Evolutionary conservation across 31 red algal species (phyloP).

Genomic region (Porphyra umbilicalis): DNA sequence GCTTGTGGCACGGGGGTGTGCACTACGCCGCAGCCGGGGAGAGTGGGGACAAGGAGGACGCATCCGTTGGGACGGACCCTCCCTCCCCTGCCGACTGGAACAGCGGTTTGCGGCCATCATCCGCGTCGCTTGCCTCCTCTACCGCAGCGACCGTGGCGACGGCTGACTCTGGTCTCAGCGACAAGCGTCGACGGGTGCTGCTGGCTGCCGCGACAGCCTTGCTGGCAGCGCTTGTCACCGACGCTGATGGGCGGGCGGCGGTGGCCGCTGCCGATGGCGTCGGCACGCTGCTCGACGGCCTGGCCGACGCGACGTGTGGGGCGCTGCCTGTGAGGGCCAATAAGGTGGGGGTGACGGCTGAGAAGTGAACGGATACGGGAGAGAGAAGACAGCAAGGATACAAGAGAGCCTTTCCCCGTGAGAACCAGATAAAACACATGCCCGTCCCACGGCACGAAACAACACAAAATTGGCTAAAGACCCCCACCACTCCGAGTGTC

Average conservation of each 20-base stretch:
- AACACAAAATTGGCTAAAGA: too few species aligned
- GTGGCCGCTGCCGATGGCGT: neutral
- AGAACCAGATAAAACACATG: too few species aligned
- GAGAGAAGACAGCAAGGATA: too few species aligned
- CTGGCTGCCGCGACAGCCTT: neutral
- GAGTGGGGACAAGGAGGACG: neutral
- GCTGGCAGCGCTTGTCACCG: neutral
- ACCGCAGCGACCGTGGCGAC: neutral
- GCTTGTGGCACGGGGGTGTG: neutral
- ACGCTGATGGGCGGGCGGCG: neutral
- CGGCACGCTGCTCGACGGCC: neutral
- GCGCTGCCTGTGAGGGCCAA: too few species aligned
- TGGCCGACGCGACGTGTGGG: neutral
- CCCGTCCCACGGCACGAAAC: too few species aligned
- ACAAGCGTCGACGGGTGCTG: neutral
- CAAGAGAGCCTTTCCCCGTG: too few species aligned
- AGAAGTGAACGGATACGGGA: too few species aligned
- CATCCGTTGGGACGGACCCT: neutral
- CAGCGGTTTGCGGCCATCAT: neutral
- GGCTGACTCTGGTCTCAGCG: neutral
- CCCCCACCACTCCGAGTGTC: too few species aligned
- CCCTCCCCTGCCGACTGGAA: neutral
- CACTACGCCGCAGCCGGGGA: neutral
- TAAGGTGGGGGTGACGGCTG: too few species aligned
- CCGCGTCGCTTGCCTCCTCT: too few species aligned